Evolutionary conservation across 1,139 yeast genomes (phyloP), one percentile per base, ranked within the genome.

Genomic region (Magnusiomyces ingens): DNA sequence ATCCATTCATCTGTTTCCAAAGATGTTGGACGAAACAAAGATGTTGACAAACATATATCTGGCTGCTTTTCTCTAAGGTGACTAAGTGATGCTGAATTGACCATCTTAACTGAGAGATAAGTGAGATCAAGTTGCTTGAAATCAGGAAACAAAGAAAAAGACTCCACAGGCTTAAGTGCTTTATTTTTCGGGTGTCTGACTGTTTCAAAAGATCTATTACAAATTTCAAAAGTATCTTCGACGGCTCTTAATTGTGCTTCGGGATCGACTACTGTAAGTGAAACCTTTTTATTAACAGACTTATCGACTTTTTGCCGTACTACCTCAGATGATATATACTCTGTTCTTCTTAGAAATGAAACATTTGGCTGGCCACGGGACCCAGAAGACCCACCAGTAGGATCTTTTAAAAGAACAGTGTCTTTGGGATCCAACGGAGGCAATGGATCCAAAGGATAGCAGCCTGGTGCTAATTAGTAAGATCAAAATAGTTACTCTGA

Each of bases 271-370:
- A 76, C 72, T 47, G 64, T 48, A 15, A 45, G 36, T 47, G 51
- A 15, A 15, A 18, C 21, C 22, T 40, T 40, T 18, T 40, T 40
- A 40, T 15, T 15, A 21, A 15, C 48, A 26, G 32, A 26, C 21
- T 26, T 52, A 42, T 45, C 51, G 41, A 35, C 58, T 26, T 57
- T 57, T 49, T 60, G 64, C 32, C 61, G 59, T 18, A 67, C 60
- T 13, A 64, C 62, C 49, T 71, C 74, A 17, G 72, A 60, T 13
- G 90, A 77, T 58, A 89, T 86, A 68, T 93, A 93, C 68, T 93
- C 98, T 0, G 98, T 91, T 73, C 98, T 82, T 72, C 98, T 83
- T 66, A 91, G 77, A 72, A 91, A 91, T 18, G 95, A 80, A 26
- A 91, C 97, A 45, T 77, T 77, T 4, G 75, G 84, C 66, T 71